phyloP scores from a whole-genome alignment of 1,139 yeast genomes.

The Pichia inconspicua region DNA sequence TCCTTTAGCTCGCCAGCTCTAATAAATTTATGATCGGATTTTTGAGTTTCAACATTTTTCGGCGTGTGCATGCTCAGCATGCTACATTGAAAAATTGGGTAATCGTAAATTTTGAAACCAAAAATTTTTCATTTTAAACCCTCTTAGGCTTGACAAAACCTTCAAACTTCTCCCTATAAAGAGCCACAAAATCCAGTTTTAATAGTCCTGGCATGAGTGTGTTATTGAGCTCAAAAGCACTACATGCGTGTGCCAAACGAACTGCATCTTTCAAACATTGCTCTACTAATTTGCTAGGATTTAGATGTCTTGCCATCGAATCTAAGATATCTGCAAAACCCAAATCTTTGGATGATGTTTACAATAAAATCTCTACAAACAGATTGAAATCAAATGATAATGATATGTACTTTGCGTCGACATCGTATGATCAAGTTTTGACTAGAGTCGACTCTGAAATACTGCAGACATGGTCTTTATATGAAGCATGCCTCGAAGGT shows the following conservation, averaged over 20 bases:
- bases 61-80: not conserved
- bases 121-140: not conserved
- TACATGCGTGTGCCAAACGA: conserved; percentile 6
- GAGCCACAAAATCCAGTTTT: too few relatives aligned
- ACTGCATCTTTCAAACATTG: not conserved
- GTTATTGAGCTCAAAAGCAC: conserved; percentile 7
- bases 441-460: conserved; percentile 34
- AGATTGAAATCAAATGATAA: not conserved
- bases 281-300: not conserved
- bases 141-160: not conserved
- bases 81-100: too few relatives aligned
- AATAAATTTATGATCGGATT: too few relatives aligned
- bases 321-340: conserved; percentile 12
- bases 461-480: conserved; percentile 62
- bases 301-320: conserved; percentile 13
- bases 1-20: too few relatives aligned
- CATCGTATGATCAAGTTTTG: conserved; percentile 20
- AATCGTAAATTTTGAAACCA: not conserved
- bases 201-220: conserved; percentile 8
- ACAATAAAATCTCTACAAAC: conserved; percentile 12
- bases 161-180: not conserved
- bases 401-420: conserved; percentile 18
- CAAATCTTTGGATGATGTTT: conserved; percentile 22
- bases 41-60: too few relatives aligned
- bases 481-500: conserved; percentile 72